phyloP scores from a whole-genome alignment of 1,139 yeast species.

The Tardiomyces digboiensis region DNA sequence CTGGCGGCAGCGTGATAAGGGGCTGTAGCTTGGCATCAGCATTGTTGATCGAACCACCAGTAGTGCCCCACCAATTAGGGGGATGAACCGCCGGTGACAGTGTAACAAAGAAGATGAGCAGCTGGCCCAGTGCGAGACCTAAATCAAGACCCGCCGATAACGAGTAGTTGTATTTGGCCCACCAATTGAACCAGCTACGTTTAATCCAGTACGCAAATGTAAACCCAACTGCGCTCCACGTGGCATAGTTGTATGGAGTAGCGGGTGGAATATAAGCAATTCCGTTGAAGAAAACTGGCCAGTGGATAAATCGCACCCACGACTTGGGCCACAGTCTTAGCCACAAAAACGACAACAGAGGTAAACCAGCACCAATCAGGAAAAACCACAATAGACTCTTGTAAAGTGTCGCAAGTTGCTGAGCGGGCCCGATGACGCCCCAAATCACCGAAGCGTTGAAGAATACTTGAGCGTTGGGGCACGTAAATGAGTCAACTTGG shows the following conservation, averaged over 20 bases:
- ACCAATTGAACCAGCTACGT: constrained; percentile 47
- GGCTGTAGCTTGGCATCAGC: constrained; percentile 17
- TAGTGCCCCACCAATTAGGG: constrained; percentile 54
- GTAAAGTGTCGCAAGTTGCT: constrained; percentile 34
- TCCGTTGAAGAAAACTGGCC: constrained; percentile 45
- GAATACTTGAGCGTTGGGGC: constrained; percentile 41
- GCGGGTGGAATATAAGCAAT: constrained; percentile 46
- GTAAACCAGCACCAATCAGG: constrained; percentile 36
- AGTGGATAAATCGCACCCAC: constrained; percentile 33
- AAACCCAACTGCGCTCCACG: constrained; percentile 41
- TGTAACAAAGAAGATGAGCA: constrained; percentile 38
- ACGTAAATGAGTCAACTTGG: constrained; percentile 38
- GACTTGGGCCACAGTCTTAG: constrained; percentile 41
- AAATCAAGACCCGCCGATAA: constrained; percentile 50
- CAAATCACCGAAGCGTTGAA: constrained; percentile 51
- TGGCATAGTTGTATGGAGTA: constrained; percentile 40
- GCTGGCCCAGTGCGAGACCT: constrained; percentile 44
- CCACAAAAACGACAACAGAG: constrained; percentile 37
- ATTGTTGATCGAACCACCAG: constrained; percentile 16
- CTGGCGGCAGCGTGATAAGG: constrained; percentile 10
- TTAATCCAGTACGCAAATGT: constrained; percentile 43
- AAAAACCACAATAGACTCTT: constrained; percentile 36
- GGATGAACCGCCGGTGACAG: constrained; percentile 27
- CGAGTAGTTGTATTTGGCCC: constrained; percentile 55
- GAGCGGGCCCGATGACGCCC: constrained; percentile 57